A percentile compares a stretch with the other conserved stretches of the same genome.
Evolutionary conservation across 495 filamentous ascomycete genomes (phyloP).

Genomic region (Copromyces sp.): DNA sequence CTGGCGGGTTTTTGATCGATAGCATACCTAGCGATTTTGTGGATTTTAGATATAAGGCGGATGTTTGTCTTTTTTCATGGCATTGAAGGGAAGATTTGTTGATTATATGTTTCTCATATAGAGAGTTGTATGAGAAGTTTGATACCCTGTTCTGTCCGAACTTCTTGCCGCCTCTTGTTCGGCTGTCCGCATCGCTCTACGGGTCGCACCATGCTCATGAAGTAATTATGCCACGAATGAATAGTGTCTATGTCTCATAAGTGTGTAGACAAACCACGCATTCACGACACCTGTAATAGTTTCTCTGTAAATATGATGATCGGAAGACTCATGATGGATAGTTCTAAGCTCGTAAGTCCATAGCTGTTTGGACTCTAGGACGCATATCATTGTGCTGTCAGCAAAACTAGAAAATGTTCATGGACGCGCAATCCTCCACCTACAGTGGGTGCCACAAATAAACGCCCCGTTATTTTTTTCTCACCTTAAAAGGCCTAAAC

Average conservation of each 20-base stretch:
- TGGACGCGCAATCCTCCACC: not conserved
- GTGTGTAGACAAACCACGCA: not conserved
- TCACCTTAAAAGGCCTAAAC: no score
- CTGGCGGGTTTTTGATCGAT: not conserved
- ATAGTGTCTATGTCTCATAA: not conserved
- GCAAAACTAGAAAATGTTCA: not conserved
- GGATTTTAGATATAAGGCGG: not conserved
- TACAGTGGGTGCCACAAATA: no score
- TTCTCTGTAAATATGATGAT: not conserved
- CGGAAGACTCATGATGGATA: no score
- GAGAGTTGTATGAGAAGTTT: not conserved
- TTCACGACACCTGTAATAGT: not conserved
- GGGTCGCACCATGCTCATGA: not conserved
- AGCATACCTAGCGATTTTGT: not conserved
- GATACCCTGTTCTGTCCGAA: not conserved
- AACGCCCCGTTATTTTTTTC: no score
- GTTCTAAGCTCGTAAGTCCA: no score
- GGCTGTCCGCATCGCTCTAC: not conserved
- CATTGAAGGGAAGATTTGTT: not conserved
- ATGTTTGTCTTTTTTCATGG: not conserved
- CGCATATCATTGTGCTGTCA: not conserved
- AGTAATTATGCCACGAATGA: not conserved
- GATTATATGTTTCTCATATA: not conserved
- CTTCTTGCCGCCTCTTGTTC: not conserved
- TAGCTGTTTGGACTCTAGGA: no score